phyloP scores from a whole-genome alignment of 495 filamentous ascomycete genomes.

The Neurospora sp. region DNA sequence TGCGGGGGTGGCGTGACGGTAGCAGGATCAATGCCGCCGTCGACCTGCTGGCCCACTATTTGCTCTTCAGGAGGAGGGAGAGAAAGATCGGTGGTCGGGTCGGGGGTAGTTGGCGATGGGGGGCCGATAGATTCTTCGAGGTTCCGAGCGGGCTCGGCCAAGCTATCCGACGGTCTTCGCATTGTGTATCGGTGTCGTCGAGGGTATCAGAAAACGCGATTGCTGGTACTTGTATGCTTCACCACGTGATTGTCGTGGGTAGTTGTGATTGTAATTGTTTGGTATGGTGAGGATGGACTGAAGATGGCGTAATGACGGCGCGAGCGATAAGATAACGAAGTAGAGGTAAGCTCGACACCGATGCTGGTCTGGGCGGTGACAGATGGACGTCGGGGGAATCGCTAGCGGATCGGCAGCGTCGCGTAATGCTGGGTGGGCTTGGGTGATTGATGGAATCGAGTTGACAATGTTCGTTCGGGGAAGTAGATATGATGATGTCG shows the following conservation, averaged over 20 bases:
- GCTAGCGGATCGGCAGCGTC: background rate
- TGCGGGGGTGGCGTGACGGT: slow-evolving; percentile 63
- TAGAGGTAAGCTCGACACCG: background rate
- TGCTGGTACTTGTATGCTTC: background rate
- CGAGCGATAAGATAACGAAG: background rate
- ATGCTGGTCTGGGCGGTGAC: background rate
- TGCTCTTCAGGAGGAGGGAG: slow-evolving; percentile 28
- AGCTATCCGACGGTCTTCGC: slow-evolving; percentile 32
- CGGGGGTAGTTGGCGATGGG: slow-evolving; percentile 22
- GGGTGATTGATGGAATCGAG: background rate
- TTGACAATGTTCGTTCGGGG: background rate
- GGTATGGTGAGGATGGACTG: background rate
- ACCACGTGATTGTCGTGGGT: background rate
- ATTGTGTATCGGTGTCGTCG: slow-evolving; percentile 13
- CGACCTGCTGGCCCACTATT: slow-evolving; percentile 8
- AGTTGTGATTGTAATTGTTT: background rate
- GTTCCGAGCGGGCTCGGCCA: slow-evolving; percentile 35
- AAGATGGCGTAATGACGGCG: background rate
- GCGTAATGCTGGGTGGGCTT: background rate
- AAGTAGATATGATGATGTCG: background rate
- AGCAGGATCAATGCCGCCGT: slow-evolving; percentile 21
- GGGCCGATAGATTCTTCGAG: slow-evolving; percentile 33
- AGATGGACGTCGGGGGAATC: background rate
- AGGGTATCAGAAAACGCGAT: background rate
- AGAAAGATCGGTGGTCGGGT: slow-evolving; percentile 24